Conservation (phyloP, 179 eudicot species). For the Corrigiola litoralis region DNA sequence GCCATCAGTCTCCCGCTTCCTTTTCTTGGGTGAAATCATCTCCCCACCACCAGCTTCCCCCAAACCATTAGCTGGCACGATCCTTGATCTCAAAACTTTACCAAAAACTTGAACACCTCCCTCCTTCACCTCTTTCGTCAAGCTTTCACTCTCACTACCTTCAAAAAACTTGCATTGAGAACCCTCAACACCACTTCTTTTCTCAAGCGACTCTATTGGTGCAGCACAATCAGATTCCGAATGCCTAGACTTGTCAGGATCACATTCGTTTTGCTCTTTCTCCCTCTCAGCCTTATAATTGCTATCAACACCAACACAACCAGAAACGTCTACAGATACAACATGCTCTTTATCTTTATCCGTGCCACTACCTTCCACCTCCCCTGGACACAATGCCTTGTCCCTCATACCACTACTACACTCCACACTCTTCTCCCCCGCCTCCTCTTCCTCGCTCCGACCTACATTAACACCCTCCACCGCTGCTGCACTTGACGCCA, state of each 20-base stretch:
- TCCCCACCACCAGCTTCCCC: slow-evolving; percentile 24
- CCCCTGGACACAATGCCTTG: neutral
- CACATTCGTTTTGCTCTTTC: slow-evolving; percentile 1
- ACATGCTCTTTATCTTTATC: neutral
- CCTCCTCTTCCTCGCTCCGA: slow-evolving; percentile 2
- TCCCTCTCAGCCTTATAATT: neutral
- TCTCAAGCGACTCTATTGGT: slow-evolving; percentile 3
- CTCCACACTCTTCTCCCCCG: slow-evolving; percentile 8
- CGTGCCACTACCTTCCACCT: neutral
- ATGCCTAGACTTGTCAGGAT: neutral
- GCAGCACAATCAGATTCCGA: slow-evolving; percentile 5
- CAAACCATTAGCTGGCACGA: slow-evolving; percentile 19
- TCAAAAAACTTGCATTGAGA: slow-evolving; percentile 19
- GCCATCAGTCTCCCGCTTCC: slow-evolving; percentile 23
- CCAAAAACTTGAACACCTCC: slow-evolving; percentile 16
- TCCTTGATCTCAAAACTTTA: slow-evolving; percentile 50
- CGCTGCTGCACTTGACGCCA: neutral
- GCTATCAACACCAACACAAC: neutral
- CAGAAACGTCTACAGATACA: too few relatives aligned
- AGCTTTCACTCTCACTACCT: slow-evolving; percentile 3
- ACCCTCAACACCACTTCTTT: slow-evolving; percentile 15
- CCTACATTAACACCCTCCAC: slow-evolving; percentile 6
- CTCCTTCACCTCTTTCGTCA: slow-evolving; percentile 11
- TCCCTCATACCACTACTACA: neutral
- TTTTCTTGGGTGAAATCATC: neutral